Conservation (phyloP, 177 flowering plant species). For the Vitis hybrid region DNA sequence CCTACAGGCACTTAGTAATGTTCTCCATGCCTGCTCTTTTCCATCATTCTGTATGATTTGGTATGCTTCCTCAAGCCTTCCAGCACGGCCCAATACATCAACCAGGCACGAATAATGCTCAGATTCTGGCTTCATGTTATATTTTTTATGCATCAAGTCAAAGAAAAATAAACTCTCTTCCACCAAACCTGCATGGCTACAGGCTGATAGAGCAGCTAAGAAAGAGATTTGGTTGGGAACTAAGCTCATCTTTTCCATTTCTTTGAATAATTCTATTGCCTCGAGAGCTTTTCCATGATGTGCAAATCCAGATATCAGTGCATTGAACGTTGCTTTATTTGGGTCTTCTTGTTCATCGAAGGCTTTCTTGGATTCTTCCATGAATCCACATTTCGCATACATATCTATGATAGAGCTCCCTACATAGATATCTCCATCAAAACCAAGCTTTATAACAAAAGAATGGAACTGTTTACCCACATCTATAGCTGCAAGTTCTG, state of each 20-base stretch:
- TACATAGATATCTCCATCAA: constrained; percentile 20
- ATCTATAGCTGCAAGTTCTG: constrained; percentile 19
- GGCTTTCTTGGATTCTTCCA: constrained; percentile 19
- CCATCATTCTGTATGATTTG: constrained; percentile 8
- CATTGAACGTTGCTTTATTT: constrained; percentile 22
- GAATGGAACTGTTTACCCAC: constrained; percentile 29
- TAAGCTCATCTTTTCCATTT: constrained; percentile 21
- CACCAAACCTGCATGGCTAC: constrained; percentile 26
- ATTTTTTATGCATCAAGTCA: constrained; percentile 14
- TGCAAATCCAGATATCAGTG: constrained; percentile 25
- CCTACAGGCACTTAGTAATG: constrained; percentile 26
- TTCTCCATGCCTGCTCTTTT: constrained; percentile 25
- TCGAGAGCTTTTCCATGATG: constrained; percentile 25
- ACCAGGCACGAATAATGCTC: constrained; percentile 27
- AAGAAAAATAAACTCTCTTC: constrained; percentile 22
- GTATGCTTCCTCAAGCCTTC: constrained; percentile 23
- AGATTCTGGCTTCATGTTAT: constrained; percentile 16
- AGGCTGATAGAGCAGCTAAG: constrained; percentile 29
- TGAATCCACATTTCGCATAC: constrained; percentile 31
- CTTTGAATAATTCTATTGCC: constrained; percentile 21
- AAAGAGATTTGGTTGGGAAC: constrained; percentile 27
- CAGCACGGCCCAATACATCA: constrained; percentile 24
- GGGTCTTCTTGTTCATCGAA: constrained; percentile 17
- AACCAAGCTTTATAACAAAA: constrained; percentile 18
- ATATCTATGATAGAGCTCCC: constrained; percentile 26